A percentile compares a stretch with the other conserved stretches of the same genome.
phyloP scores from a whole-genome alignment of 2,329 filamentous ascomycete species.

The Ascochyta koolunga region DNA sequence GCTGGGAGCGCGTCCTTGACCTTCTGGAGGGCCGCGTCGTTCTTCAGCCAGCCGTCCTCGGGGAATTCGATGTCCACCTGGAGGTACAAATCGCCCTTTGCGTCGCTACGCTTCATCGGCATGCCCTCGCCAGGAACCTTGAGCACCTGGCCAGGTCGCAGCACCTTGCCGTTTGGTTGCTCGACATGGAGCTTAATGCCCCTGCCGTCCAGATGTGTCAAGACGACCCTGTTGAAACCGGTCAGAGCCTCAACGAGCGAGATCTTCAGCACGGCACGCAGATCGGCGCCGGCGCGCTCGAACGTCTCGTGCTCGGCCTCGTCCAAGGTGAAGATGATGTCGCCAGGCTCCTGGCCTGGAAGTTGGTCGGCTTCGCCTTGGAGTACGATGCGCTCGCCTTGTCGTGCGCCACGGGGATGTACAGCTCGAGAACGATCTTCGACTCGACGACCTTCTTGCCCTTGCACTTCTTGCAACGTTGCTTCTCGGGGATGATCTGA shows the following conservation, averaged over 20 bases:
- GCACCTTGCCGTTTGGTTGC: slow-evolving; percentile 72
- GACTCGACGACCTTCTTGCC: slow-evolving; percentile 84
- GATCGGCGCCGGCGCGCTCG: slow-evolving; percentile 80
- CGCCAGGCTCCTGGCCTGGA: slow-evolving; percentile 86
- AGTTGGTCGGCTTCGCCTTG: slow-evolving; percentile 94
- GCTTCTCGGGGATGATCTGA: slow-evolving; percentile 89
- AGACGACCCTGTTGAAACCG: slow-evolving; percentile 87
- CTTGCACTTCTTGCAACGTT: slow-evolving; percentile 99
- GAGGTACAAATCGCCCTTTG: slow-evolving; percentile 85
- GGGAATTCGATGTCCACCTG: slow-evolving; percentile 88
- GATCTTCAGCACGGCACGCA: slow-evolving; percentile 81
- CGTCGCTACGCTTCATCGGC: slow-evolving; percentile 85
- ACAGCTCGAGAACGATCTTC: slow-evolving; percentile 94
- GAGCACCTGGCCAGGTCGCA: slow-evolving; percentile 83
- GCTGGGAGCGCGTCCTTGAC: slow-evolving; percentile 76
- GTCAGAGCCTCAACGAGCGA: slow-evolving; percentile 82
- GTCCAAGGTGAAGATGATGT: slow-evolving; percentile 87
- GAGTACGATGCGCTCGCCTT: slow-evolving; percentile 88
- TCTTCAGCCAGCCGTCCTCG: slow-evolving; percentile 77
- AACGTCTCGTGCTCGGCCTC: slow-evolving; percentile 85
- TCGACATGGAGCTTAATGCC: slow-evolving; percentile 83
- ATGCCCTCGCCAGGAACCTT: slow-evolving; percentile 91
- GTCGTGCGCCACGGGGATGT: slow-evolving; percentile 79
- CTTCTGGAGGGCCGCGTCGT: slow-evolving; percentile 72
- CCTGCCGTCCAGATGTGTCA: slow-evolving; percentile 91